These are phyloP conservation scores for Chlorella vulgaris DNA, from an alignment of 139 green algal species.

Conservation along the genomic window DNA sequence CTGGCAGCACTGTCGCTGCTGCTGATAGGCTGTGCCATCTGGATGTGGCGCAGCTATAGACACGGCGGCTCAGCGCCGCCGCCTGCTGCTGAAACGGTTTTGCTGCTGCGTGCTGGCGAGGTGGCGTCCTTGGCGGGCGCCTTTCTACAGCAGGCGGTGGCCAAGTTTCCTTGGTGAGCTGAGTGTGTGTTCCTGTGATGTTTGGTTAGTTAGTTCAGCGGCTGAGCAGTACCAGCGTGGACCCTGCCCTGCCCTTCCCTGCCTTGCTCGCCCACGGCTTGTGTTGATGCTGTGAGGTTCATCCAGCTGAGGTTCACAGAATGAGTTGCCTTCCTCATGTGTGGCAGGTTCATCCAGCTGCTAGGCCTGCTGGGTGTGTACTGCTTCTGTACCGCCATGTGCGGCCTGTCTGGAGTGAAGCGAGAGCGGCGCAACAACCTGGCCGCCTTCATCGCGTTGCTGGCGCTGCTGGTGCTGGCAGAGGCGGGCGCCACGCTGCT, in stretches of 20 bases:
- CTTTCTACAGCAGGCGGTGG: background rate
- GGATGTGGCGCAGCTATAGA: background rate
- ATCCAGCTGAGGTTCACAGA: no score
- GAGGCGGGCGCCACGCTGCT: conserved; percentile 19
- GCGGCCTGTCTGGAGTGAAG: conserved; percentile 16
- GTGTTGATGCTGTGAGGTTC: no score
- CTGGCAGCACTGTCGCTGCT: conserved; percentile 4
- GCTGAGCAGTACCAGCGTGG: no score
- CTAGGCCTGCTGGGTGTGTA: background rate
- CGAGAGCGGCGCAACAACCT: background rate
- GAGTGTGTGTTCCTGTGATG: background rate
- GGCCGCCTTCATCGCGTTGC: conserved; percentile 4
- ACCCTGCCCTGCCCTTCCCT: background rate
- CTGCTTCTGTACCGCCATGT: background rate
- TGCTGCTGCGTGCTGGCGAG: background rate
- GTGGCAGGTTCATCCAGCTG: conserved; percentile 15
- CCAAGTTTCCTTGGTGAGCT: conserved; percentile 16
- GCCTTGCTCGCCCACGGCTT: no score
- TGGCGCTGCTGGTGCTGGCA: conserved; percentile 13
- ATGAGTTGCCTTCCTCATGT: no score
- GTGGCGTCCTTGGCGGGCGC: background rate
- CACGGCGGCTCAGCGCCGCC: background rate
- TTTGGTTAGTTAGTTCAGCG: background rate
- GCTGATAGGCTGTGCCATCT: background rate
- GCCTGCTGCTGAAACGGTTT: background rate